Percentiles rank a stretch among this genome's conserved stretches.
Evolutionary conservation across 1,284 basidiomycete species (phyloP).

Genomic region (Sanghuangporus weigelae): DNA sequence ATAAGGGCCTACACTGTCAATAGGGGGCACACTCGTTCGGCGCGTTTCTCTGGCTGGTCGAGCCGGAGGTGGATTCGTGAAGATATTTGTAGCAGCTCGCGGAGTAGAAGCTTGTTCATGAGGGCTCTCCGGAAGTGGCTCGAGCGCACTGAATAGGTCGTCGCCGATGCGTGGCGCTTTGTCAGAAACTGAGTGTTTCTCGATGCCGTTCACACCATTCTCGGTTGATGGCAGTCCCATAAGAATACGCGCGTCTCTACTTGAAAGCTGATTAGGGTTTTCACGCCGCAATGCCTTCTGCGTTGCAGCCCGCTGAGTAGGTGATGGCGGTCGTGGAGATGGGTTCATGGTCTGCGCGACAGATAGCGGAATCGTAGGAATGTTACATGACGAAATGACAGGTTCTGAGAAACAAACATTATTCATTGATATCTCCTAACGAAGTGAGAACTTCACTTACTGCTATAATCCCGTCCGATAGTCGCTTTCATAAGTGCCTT

Average conservation of each 20-base stretch:
- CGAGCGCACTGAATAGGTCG: slow-evolving; percentile 42
- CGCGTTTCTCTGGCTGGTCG: slow-evolving; percentile 60
- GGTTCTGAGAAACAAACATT: slow-evolving; percentile 50
- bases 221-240: slow-evolving; percentile 55
- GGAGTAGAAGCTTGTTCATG: slow-evolving; percentile 21
- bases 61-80: slow-evolving; percentile 37
- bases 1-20: slow-evolving; percentile 32
- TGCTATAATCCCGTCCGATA: slow-evolving; percentile 87
- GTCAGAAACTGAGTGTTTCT: neutral
- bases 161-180: slow-evolving; percentile 29
- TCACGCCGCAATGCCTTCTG: slow-evolving; percentile 86
- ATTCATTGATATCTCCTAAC: neutral
- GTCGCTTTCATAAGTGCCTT: slow-evolving; percentile 99
- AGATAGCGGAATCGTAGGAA: slow-evolving; percentile 91
- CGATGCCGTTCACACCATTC: slow-evolving; percentile 30
- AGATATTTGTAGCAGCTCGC: slow-evolving; percentile 13
- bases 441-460: slow-evolving; percentile 39
- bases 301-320: slow-evolving; percentile 79
- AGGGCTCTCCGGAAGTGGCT: slow-evolving; percentile 26
- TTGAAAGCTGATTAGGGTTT: slow-evolving; percentile 87
- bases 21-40: slow-evolving; percentile 34
- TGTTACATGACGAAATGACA: slow-evolving; percentile 95
- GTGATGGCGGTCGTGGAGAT: slow-evolving; percentile 91
- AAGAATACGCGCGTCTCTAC: slow-evolving; percentile 76
- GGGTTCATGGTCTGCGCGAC: slow-evolving; percentile 97